Evolutionary conservation across 805 yeast species (phyloP), one percentile per base, ranked within the genome.

Genomic region (Hanseniaspora thailandica): DNA sequence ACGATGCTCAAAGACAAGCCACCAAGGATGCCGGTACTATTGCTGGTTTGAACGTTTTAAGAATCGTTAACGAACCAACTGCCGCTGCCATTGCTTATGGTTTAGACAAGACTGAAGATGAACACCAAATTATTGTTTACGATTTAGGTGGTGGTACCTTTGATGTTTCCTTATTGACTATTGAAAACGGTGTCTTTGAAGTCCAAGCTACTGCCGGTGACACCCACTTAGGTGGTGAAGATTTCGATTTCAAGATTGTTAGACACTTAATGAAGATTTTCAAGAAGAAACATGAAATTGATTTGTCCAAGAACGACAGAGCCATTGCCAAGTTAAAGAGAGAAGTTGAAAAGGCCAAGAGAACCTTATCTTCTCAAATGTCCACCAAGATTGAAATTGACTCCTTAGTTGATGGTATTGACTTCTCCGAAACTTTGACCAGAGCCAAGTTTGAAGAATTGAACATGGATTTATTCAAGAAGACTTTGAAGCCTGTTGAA

Each of bases 41-140:
- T 76, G 94, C 95, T 47, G 95, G 95, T 63, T 76, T 86, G 67
- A 85, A 83, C 68, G 86, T 86, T 59, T 74, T 86, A 70, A 82
- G 95, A 76, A 86, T 86, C 62, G 90, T 86, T 58, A 86, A 86
- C 69, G 95, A 86, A 76, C 95, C 95, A 63, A 88, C 97, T 56
- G 97, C 97, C 45, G 97, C 97, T 61, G 97, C 97, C 54, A 86
- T 88, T 71, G 97, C 97, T 59, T 88, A 88, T 72, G 97, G 97
- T 67, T 76, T 89, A 61, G 95, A 86, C 69, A 81, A 82, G 67
- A 76, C 80, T 57, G 82, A 81, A 36, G 84, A 78, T 59, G 97
- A 88, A 72, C 85, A 84, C 64, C 89, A 88, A 71, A 86, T 88
- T 60, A 80, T 88, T 65, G 94, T 88, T 55, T 88, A 86, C 69